Evolutionary conservation across 177 flowering plant genomes (phyloP), one percentile per base, ranked within the genome.

Genomic region (Vitis hybrid): DNA sequence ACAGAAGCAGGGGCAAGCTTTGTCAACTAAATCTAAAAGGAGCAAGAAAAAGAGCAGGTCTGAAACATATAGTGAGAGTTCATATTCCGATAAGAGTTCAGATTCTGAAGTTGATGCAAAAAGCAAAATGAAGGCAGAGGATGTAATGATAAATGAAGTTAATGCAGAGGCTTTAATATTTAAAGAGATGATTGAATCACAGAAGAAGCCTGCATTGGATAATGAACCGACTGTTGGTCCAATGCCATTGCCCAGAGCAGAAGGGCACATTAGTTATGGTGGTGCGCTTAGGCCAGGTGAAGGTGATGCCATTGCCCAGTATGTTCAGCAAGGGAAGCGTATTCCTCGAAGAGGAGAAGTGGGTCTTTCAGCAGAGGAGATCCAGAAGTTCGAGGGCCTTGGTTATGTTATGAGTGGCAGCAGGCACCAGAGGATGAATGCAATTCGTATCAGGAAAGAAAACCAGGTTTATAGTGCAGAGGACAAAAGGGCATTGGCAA

Each of bases 361-460:
- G 75, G 98, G 97, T 71, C 94, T 96, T 62, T 90, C 93, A 0
- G 98, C 97, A 10, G 98, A 96, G 3, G 95, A 96, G 80, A 93
- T 96, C 83, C 84, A 81, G 74, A 96, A 84, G 83, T 95, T 87
- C 77, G 98, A 95, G 88, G 52, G 6, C 68, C 89, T 96, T 69
- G 99, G 99, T 14, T 96, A 91, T 89, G 99, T 93, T 74, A 93
- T 96, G 98, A 96, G 97, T 83, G 97, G 99, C 69, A 93, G 99
- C 75, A 89, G 99, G 85, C 98, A 96, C 77, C 99, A 96, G 76
- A 84, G 99, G 79, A 96, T 96, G 98, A 96, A 92, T 84, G 97
- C 97, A 14, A 93, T 93, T 66, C 97, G 98, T 87, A 96, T 96
- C 48, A 86, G 99, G 75, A 96, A 96, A 69, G 99, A 96, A 87